These are phyloP conservation scores for Ramaria sp. DNA, from an alignment of 768 basidiomycete genomes.

Conservation along the genomic window DNA sequence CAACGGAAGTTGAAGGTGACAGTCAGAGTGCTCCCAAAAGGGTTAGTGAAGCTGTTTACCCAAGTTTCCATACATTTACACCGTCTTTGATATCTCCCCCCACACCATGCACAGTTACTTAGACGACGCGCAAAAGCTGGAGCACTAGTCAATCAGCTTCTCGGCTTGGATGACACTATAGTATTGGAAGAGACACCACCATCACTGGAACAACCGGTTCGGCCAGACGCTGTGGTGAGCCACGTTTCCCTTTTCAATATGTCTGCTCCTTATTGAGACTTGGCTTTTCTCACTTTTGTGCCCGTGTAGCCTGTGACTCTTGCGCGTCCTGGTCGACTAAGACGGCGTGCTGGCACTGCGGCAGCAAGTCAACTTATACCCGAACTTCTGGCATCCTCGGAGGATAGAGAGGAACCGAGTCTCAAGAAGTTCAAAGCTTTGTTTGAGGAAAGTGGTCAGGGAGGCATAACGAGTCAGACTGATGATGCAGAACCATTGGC, in stretches of 20 bases:
- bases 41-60: not conserved
- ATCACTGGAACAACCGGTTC: not conserved
- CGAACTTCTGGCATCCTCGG: constrained; percentile 11
- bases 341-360: constrained; percentile 39
- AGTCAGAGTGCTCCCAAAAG: not conserved
- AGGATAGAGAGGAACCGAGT: constrained; percentile 35
- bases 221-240: not conserved
- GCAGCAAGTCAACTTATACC: constrained; percentile 15
- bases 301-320: constrained; percentile 11
- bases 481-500: not conserved
- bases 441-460: constrained; percentile 5
- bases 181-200: not conserved
- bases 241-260: not conserved
- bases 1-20: constrained; percentile 8
- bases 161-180: constrained; percentile 37
- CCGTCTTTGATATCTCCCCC: not conserved
- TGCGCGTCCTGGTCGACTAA: constrained; percentile 24
- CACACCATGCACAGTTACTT: constrained; percentile 23
- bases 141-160: constrained; percentile 22
- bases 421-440: constrained; percentile 57
- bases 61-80: not conserved
- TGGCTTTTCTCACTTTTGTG: not conserved
- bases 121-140: constrained; percentile 32
- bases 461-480: not conserved
- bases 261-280: not conserved